Conservation (phyloP, 345 rosid genomes). For the Dovyalis caffra region DNA sequence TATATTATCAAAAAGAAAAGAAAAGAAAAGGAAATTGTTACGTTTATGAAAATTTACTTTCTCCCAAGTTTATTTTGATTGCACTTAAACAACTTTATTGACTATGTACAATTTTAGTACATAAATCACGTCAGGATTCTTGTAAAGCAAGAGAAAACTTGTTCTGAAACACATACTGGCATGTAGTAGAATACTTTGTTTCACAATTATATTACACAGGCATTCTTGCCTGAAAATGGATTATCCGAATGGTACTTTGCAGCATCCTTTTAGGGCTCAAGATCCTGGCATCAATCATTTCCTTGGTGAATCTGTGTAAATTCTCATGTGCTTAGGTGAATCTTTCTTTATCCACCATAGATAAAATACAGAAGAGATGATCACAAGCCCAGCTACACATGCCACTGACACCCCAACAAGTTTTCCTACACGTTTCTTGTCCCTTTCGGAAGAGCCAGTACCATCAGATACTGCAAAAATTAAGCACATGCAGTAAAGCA, state of each 20-base stretch:
- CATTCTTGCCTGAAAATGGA: background rate
- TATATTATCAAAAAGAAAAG: no score
- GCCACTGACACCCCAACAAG: conserved; percentile 43
- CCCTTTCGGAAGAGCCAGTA: conserved; percentile 13
- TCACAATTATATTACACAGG: background rate
- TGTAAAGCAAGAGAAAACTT: no score
- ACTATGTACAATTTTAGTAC: no score
- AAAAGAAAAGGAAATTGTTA: no score
- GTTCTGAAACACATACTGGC: no score
- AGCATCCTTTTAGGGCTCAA: background rate
- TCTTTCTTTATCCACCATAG: conserved; percentile 34
- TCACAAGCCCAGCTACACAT: conserved; percentile 26
- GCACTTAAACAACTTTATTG: no score
- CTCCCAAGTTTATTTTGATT: no score
- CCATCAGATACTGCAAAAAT: conserved; percentile 14
- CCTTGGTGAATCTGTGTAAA: conserved; percentile 27
- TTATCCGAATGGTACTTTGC: background rate
- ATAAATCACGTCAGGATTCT: no score
- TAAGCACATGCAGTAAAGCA: background rate
- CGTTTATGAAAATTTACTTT: no score
- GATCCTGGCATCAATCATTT: conserved; percentile 8
- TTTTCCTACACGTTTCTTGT: conserved; percentile 26
- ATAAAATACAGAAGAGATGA: conserved; percentile 36
- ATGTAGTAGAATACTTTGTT: no score
- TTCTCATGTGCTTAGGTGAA: conserved; percentile 13